Conservation (phyloP, 352 stramenopile genomes). For the Phytophthora colocasiae region DNA sequence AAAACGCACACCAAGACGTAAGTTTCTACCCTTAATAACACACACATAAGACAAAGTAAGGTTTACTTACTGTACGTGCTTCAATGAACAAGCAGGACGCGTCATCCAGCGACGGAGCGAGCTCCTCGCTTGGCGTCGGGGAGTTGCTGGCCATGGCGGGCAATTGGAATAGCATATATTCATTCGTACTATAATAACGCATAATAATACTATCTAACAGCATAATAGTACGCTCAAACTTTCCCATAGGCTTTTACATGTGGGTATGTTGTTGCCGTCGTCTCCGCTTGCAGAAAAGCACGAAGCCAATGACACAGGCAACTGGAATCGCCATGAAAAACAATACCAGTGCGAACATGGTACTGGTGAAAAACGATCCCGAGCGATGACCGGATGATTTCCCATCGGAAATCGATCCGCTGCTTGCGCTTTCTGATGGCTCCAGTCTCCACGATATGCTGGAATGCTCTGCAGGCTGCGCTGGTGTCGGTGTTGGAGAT, state of each 20-base stretch:
- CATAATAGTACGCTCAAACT: constrained; percentile 8
- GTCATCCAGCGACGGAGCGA: constrained; percentile 30
- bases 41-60: too few species aligned
- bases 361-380: constrained; percentile 29
- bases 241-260: neutral
- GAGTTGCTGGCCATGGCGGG: constrained; percentile 22
- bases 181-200: constrained; percentile 1
- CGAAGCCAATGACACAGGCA: constrained; percentile 33
- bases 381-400: neutral
- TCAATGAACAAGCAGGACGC: constrained; percentile 43
- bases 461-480: constrained; percentile 6
- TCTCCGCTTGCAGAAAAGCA: constrained; percentile 29
- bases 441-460: constrained; percentile 23
- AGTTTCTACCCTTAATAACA: too few species aligned
- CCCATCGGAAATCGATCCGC: neutral
- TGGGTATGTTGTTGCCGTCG: constrained; percentile 15
- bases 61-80: constrained; percentile 41
- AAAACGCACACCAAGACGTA: constrained; percentile 3
- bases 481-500: constrained; percentile 12
- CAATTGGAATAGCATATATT: constrained; percentile 6
- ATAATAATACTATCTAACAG: constrained; percentile 14
- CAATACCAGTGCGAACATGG: constrained; percentile 28
- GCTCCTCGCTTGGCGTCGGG: constrained; percentile 17
- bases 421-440: constrained; percentile 6
- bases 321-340: constrained; percentile 35